These are phyloP conservation scores for Penicillium hordei DNA, from an alignment of 2,329 filamentous ascomycete species.

Conservation along the genomic window DNA sequence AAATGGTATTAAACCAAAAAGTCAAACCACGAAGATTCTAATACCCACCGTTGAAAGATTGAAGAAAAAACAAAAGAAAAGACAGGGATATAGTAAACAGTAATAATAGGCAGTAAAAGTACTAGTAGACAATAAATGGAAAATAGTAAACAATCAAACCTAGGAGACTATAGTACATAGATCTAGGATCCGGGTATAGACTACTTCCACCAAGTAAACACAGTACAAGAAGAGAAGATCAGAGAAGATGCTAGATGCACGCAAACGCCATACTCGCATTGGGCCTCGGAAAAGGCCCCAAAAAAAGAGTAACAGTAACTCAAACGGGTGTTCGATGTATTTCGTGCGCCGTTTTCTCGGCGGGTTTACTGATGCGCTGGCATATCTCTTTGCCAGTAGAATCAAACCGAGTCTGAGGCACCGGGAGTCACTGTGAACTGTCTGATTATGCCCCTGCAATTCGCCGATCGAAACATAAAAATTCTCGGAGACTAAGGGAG, in stretches of 20 bases:
- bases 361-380: conserved; percentile 72
- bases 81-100: not conserved
- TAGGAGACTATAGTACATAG: not conserved
- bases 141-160: not conserved
- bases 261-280: not conserved
- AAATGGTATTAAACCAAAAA: conserved; percentile 3
- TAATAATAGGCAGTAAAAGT: not conserved
- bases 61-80: not conserved
- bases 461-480: conserved; percentile 27
- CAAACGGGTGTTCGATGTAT: not conserved
- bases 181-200: not conserved
- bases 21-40: not conserved
- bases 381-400: conserved; percentile 75
- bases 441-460: conserved; percentile 28
- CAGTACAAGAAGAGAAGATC: not conserved
- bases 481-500: conserved; percentile 14
- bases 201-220: not conserved
- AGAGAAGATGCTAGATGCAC: not conserved
- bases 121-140: not conserved
- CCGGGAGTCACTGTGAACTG: conserved; percentile 7
- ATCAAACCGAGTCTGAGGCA: conserved; percentile 23
- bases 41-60: conserved; percentile 8
- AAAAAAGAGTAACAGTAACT: not conserved
- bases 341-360: conserved; percentile 12
- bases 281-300: not conserved